Evolutionary conservation across 78 protist species (phyloP), one percentile per base, ranked within the genome.

Genomic region (Dictyostelium capitatum): DNA sequence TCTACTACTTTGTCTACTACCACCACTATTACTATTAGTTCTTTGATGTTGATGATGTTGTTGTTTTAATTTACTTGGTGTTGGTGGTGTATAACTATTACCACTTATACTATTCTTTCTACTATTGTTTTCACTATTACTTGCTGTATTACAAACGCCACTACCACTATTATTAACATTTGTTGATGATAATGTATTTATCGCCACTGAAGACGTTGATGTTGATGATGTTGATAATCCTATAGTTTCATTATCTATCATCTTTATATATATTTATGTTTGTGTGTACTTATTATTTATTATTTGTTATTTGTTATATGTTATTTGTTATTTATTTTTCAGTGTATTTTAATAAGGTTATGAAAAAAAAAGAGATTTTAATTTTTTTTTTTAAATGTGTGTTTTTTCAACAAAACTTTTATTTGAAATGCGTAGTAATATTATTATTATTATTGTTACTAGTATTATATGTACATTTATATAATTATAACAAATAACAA

Each of bases 171-270:
- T 2, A 70, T 70, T 41, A 17, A 8, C 25, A 17, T 37, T 69
- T 30, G 15, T 69, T 8, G n/a, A 32, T 70, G 78, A 70, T 30
- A 51, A 6, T 14, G 78, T 70, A 37, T 37, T 37, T 3, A 37
- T 37, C 43, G 43, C 43, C 43, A 37, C 43, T 3, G 43, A 37
- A 2, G 43, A 37, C 7, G 46, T 28, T 4, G 78, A 70, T 41
- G 50, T 30, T 41, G 78, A 70, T 70, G 50, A 17, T 70, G 70
- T 25, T 25, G 28, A 11, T 57, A 57, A 57, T 25, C 43, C 10
- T 25, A 37, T 62, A 62, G n/a, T 62, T 25, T 62, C 70, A 62
- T 62, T 62, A 11, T 62, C 70, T 62, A 62, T 62, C 70, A 62
- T 59, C 23, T 15, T 59, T 23, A 59, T 59, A 19, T 54, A 51